Conservation (phyloP, 2,329 filamentous ascomycete genomes). For the Akanthomyces dipterigenus region DNA sequence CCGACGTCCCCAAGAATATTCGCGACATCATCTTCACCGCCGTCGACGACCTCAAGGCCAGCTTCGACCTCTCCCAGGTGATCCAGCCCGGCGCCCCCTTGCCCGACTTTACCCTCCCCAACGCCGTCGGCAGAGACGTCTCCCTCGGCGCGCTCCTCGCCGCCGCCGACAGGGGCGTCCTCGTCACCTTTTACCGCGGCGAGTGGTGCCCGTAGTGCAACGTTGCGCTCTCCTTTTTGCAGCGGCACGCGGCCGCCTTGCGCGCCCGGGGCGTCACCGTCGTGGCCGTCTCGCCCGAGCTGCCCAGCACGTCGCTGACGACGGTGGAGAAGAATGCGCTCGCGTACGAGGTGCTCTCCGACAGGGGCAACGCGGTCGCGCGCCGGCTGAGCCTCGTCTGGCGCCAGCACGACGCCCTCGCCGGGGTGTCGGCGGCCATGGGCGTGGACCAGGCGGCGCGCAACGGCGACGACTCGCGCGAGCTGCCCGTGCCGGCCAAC, state of each 20-base stretch:
- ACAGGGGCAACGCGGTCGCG: slow-evolving; percentile 29
- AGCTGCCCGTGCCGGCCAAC: slow-evolving; percentile 33
- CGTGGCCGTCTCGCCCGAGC: slow-evolving; percentile 35
- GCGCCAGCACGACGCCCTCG: slow-evolving; percentile 22
- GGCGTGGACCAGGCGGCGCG: slow-evolving; percentile 25
- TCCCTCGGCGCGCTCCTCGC: slow-evolving; percentile 24
- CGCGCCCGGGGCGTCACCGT: slow-evolving; percentile 31
- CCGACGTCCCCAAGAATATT: slow-evolving; percentile 4
- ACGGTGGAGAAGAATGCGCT: slow-evolving; percentile 34
- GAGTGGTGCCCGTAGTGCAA: slow-evolving; percentile 42
- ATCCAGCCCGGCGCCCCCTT: slow-evolving; percentile 28
- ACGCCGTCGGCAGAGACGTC: slow-evolving; percentile 28
- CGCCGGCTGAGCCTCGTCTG: slow-evolving; percentile 31
- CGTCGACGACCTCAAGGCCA: slow-evolving; percentile 5
- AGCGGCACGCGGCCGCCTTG: slow-evolving; percentile 29
- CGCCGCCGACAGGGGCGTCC: slow-evolving; percentile 21
- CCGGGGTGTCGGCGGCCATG: slow-evolving; percentile 20
- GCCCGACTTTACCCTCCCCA: slow-evolving; percentile 27
- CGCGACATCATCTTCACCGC: slow-evolving; percentile 7
- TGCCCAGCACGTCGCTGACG: slow-evolving; percentile 31
- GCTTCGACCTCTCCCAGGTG: slow-evolving; percentile 20
- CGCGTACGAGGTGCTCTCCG: slow-evolving; percentile 34
- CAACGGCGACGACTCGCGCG: slow-evolving; percentile 32
- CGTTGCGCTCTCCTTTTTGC: slow-evolving; percentile 28
- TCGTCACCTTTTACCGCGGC: slow-evolving; percentile 41